Base-by-base conservation (phyloP, 495 filamentous ascomycete genomes). In the Podospora pseudocomata region DNA sequence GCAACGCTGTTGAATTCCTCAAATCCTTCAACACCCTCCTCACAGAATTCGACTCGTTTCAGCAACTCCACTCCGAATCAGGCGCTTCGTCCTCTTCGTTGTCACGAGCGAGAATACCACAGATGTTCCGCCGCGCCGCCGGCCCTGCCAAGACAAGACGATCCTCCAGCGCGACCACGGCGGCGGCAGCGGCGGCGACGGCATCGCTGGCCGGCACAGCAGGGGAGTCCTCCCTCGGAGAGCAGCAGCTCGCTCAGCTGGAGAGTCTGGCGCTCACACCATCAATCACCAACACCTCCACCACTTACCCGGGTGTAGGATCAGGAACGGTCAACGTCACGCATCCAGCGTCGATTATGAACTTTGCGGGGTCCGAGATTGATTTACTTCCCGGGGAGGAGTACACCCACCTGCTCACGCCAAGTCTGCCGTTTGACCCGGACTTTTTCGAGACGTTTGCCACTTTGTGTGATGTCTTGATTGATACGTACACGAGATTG, bases 371-470 rank as follows among this genome's bases (percentile, higher is more conserved):
- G 60, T 76, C 70, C 66, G 83, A 77, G 73, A 80, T 77, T 0
- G 85, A 87, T 49, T 75, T 87, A 9, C 66, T 87, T 2, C 84
- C 85, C 0, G 86, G 91, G 18, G 94, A 97, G 77, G 90, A 93
- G 73, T 99, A 97, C 70, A 87, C 88, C 0, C 89, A 94, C 77
- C 87, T 99, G 5, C 82, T 95, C 1, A 98, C 93, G 4, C 96
- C 96, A 0, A 89, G 89, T n/a, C 81, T 98, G 63, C 95, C 95
- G 0, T 99, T 99, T 74, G 95, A 98, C 62, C 94, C 94, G 11
- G 95, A 99, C 78, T 99, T 96, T 74, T 96, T 93, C 77, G 92
- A 96, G 80, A 96, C 92, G 0, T 98, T 98, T 78, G 90, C 93
- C n/a, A 97, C 95, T 9, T 82, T 99, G 27, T 98, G 95, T 79